phyloP scores from a whole-genome alignment of 805 yeast genomes.

The Yarrowia divulgata region DNA sequence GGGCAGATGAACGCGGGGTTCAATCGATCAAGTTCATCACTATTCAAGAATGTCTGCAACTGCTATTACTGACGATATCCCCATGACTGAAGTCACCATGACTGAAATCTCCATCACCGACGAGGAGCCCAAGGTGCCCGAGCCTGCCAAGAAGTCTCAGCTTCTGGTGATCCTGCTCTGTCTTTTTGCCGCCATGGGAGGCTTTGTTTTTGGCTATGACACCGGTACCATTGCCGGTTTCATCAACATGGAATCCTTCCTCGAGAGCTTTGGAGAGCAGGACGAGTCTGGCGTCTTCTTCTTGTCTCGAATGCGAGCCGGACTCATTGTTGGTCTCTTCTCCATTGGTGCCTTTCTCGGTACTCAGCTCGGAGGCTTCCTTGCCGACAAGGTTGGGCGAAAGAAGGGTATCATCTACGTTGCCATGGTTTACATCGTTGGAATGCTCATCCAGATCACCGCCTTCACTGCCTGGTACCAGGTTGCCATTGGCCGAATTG shows the following conservation, averaged over 20 bases:
- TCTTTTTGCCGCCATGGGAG: slow-evolving; percentile 65
- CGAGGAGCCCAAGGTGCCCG: neutral
- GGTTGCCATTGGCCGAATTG: slow-evolving; percentile 71
- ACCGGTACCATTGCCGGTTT: slow-evolving; percentile 74
- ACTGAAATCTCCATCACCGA: slow-evolving; percentile 1
- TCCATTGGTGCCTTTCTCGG: slow-evolving; percentile 77
- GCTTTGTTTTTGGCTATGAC: slow-evolving; percentile 71
- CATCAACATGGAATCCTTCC: slow-evolving; percentile 63
- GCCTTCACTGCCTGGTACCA: slow-evolving; percentile 53
- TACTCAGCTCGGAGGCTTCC: slow-evolving; percentile 66
- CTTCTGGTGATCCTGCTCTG: slow-evolving; percentile 51
- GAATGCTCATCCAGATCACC: slow-evolving; percentile 60
- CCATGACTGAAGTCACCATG: neutral
- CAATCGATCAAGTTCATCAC: neutral
- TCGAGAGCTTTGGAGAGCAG: slow-evolving; percentile 58
- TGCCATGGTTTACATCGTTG: slow-evolving; percentile 59
- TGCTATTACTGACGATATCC: neutral
- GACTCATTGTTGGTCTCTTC: slow-evolving; percentile 74
- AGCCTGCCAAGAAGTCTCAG: slow-evolving; percentile 22
- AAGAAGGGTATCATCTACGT: slow-evolving; percentile 49
- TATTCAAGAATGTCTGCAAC: slow-evolving; percentile 1
- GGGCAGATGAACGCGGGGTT: neutral
- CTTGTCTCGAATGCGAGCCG: slow-evolving; percentile 62
- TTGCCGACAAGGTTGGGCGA: slow-evolving; percentile 64
- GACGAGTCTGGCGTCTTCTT: slow-evolving; percentile 49